These are phyloP conservation scores for Datisca glomerata DNA, from an alignment of 306 rosid genomes.

Conservation along the genomic window DNA sequence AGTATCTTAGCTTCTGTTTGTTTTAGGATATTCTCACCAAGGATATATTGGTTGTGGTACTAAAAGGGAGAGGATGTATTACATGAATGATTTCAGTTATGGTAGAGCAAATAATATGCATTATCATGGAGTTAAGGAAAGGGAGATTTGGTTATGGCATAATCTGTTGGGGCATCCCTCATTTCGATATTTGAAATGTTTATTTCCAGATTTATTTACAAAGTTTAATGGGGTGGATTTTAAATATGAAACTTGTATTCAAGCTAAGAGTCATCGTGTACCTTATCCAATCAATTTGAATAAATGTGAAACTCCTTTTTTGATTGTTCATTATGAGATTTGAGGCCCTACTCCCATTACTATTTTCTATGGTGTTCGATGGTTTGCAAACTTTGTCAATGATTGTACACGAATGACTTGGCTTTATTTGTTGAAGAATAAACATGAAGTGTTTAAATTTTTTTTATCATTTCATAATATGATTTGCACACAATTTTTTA, in stretches of 20 bases:
- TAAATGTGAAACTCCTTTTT: neutral
- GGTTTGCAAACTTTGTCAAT: neutral
- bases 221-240: neutral
- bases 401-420: neutral
- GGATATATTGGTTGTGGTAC: too few species aligned
- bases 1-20: neutral
- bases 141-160: neutral
- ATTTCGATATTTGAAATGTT: neutral
- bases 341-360: too few species aligned
- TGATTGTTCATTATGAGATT: too few species aligned
- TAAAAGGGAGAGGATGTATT: too few species aligned
- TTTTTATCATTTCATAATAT: too few species aligned
- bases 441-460: too few species aligned
- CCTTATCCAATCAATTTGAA: neutral
- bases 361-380: neutral
- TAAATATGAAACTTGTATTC: neutral
- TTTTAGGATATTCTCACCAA: conserved; percentile 6
- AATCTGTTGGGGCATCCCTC: too few species aligned
- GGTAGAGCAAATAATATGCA: neutral
- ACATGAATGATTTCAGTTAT: conserved; percentile 4
- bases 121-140: neutral
- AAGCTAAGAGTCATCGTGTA: too few species aligned
- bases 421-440: neutral
- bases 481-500: too few species aligned
- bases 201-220: neutral